phyloP scores from a whole-genome alignment of 768 basidiomycete genomes.

The Thelephora aurantiotincta region DNA sequence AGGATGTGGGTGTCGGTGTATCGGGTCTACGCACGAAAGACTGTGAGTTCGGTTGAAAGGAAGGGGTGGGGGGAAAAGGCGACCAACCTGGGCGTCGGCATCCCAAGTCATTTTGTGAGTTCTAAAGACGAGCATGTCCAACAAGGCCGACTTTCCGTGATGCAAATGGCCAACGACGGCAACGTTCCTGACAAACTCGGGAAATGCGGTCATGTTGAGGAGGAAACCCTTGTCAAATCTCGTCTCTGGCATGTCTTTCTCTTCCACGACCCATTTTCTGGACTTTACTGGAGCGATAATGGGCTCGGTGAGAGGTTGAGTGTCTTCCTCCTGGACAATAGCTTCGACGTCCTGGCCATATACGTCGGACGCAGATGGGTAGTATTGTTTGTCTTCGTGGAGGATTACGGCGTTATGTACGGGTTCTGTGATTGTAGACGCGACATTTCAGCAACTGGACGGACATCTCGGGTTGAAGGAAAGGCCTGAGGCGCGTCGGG shows the following conservation, averaged over 20 bases:
- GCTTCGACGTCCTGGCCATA: conserved; percentile 94
- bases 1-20: conserved; percentile 95
- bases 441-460: too few species aligned
- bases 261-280: conserved; percentile 87
- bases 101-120: conserved; percentile 95
- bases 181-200: conserved; percentile 92
- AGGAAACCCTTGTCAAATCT: conserved; percentile 98
- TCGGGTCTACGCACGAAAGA: conserved; percentile 41
- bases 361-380: conserved; percentile 81
- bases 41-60: neutral
- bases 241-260: conserved; percentile 91
- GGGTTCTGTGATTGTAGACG: conserved; percentile 34
- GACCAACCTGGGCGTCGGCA: conserved; percentile 68
- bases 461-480: too few species aligned
- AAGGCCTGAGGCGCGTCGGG: too few species aligned
- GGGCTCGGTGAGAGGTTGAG: conserved; percentile 88
- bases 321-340: conserved; percentile 95
- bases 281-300: conserved; percentile 93
- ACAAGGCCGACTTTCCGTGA: conserved; percentile 91
- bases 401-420: conserved; percentile 72
- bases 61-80: conserved; percentile 8
- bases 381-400: conserved; percentile 98
- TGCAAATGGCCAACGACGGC: conserved; percentile 94
- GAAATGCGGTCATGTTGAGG: conserved; percentile 80
- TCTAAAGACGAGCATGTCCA: conserved; percentile 97